Percentiles rank a stretch among this genome's conserved stretches.
These are phyloP conservation scores for Fusarium vanettenii DNA, from an alignment of 2,329 filamentous ascomycete species.

Conservation along the genomic window DNA sequence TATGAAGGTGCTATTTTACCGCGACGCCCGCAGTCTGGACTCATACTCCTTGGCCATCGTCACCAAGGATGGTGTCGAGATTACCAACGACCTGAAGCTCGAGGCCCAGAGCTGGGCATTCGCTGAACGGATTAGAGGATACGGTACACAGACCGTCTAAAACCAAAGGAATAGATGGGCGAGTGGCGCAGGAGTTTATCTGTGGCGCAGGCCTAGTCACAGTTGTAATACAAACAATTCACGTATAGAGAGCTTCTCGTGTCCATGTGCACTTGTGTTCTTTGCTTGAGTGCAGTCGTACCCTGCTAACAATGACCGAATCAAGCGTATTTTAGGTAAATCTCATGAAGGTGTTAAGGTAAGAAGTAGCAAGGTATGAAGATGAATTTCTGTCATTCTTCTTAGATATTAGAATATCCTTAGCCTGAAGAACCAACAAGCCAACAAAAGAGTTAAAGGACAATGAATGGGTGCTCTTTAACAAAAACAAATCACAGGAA, in stretches of 20 bases:
- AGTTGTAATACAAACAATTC: slow-evolving; percentile 15
- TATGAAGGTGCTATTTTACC: slow-evolving; percentile 98
- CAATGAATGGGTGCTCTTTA: no score
- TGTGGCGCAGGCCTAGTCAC: slow-evolving; percentile 12
- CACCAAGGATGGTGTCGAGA: slow-evolving; percentile 86
- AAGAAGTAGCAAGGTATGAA: not conserved
- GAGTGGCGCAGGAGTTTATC: slow-evolving; percentile 2
- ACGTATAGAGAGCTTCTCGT: not conserved
- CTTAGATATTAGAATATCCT: not conserved
- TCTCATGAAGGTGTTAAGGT: not conserved
- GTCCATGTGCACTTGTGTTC: not conserved
- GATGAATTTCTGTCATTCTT: not conserved
- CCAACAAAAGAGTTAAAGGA: not conserved
- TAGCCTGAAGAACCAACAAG: not conserved
- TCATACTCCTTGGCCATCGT: slow-evolving; percentile 91
- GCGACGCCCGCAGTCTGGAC: slow-evolving; percentile 93
- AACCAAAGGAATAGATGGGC: not conserved
- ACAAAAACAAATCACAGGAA: not conserved
- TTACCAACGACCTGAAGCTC: slow-evolving; percentile 86
- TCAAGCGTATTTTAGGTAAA: not conserved
- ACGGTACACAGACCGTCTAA: slow-evolving; percentile 84
- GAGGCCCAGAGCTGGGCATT: slow-evolving; percentile 99
- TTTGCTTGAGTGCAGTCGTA: not conserved
- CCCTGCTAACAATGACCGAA: not conserved
- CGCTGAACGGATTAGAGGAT: slow-evolving; percentile 93